Evolutionary conservation across 768 basidiomycete genomes (phyloP).

Genomic region (Termitomyces sp.): DNA sequence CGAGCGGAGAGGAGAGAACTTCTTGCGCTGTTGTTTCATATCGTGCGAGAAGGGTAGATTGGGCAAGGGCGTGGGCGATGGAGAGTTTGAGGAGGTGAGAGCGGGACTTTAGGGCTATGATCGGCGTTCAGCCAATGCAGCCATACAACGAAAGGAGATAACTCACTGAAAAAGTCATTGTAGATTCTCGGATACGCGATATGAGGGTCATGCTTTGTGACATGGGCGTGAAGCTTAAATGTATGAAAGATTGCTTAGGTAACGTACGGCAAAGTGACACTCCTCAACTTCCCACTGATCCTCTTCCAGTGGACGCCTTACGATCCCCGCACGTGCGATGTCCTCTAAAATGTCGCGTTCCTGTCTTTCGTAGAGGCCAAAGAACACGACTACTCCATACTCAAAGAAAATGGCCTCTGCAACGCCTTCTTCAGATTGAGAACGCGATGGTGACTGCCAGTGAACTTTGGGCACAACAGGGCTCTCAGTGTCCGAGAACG

Average conservation of each 20-base stretch:
- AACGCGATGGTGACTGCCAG: constrained; percentile 9
- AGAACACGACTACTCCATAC: constrained; percentile 91
- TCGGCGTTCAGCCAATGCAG: neutral
- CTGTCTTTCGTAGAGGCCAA: constrained; percentile 74
- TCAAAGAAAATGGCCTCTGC: constrained; percentile 78
- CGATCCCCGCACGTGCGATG: constrained; percentile 61
- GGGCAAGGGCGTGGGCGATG: constrained; percentile 91
- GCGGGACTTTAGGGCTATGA: constrained; percentile 80
- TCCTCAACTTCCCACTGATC: constrained; percentile 90
- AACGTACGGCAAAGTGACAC: constrained; percentile 78
- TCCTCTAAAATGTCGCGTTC: constrained; percentile 86
- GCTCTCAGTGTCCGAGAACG: constrained; percentile 4
- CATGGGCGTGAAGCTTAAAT: neutral
- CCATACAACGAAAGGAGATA: neutral
- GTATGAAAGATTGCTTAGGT: neutral
- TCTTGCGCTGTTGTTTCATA: constrained; percentile 77
- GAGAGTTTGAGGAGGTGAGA: constrained; percentile 89
- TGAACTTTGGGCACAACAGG: constrained; percentile 1
- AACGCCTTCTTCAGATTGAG: constrained; percentile 39
- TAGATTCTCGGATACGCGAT: constrained; percentile 88
- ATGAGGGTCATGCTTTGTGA: constrained; percentile 66
- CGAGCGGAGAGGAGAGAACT: constrained; percentile 71
- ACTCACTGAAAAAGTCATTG: constrained; percentile 92
- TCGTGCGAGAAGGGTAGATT: constrained; percentile 86
- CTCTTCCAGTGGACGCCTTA: constrained; percentile 56